Evolutionary conservation across 176 grass and related monocot genomes (phyloP), one percentile per base, ranked within the genome.

Genomic region (Urochloa ruziziensis): DNA sequence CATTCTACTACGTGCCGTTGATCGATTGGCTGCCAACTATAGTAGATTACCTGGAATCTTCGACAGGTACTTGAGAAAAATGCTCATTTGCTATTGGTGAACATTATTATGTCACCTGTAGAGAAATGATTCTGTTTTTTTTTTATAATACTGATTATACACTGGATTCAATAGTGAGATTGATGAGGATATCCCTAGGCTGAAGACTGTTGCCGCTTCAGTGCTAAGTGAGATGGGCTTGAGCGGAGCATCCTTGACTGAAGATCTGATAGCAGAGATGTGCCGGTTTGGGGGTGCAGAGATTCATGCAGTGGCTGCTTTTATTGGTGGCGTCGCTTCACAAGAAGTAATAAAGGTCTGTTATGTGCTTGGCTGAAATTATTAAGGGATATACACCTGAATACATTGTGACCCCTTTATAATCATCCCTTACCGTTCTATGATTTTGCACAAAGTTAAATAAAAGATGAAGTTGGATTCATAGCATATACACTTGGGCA

Each of bases 261-360:
- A 93, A 62, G 96, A 95, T 81, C 82, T 93, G 75, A 87, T 98
- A 61, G 64, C 86, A n/a, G 93, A 98, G 67, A 91, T 98, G 85
- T 95, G 93, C 89, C 82, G 93, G 62, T 98, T 91, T 63, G 96
- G 89, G 81, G 89, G 89, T 48, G 89, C 91, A 33, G 96, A 98
- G 63, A 90, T 95, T 33, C 93, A 98, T 82, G 27, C 91, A 0
- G 93, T 98, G 13, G 91, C 93, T 67, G 90, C 95, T 10, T 98
- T 98, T 48, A 89, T 98, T 51, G 95, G 92, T 36, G 95, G 95
- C 34, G 77, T 98, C 1, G 89, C 93, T 74, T 93, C 93, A 33
- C 96, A 95, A 80, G 91, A 98, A 90, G 93, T 93, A 70, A 98
- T 98, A 64, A 93, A 95, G 93, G 95, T 94, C 14, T 43, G 49